Evolutionary conservation across 2,329 filamentous ascomycete species (phyloP), one percentile per base, ranked within the genome.

Genomic region (Cercospora janseana): DNA sequence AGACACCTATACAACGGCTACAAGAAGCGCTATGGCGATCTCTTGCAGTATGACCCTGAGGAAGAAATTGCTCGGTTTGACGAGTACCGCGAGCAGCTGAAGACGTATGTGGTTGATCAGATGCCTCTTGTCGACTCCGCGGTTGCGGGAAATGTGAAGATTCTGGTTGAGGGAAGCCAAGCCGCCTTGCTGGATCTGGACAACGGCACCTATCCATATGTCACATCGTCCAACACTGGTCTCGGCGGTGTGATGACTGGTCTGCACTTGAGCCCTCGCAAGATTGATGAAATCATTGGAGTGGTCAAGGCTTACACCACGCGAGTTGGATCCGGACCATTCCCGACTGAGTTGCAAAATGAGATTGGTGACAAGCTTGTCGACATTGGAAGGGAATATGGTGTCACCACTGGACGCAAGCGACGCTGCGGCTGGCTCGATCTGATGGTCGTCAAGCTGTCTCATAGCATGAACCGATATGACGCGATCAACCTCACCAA

Each of bases 271-370:
- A 80, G 81, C 63, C 82, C 79, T 54, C 77, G 72, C 56, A 81
- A 81, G 55, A 74, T 86, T 54, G 76, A 74, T 46, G 76, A 83
- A 54, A 76, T 80, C 37, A 78, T 86, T 57, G 83, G 83, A 46
- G 82, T 86, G 8, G 79, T 83, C 4, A 85, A 87, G 66, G 82
- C 81, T 23, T 85, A 85, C 66, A 85, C 83, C 31, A 86, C 83
- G 23, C 65, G 68, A 29, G 68, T 70, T 21, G 77, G 75, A 34
- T 74, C 74, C 34, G 83, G 83, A 9, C 79, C 79, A n/a, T 86
- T 87, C 71, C 82, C 83, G 35, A 84, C 82, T 0, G 83, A 87
- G 66, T 79, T 81, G 63, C 67, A 79, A 48, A 81, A 82, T 65
- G 72, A 74, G 44, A 61, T 71, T 21, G 80, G 80, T 56, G 77